Evolutionary conservation across 257 asterid genomes (phyloP).

Genomic region (Ligustrum vulgare): DNA sequence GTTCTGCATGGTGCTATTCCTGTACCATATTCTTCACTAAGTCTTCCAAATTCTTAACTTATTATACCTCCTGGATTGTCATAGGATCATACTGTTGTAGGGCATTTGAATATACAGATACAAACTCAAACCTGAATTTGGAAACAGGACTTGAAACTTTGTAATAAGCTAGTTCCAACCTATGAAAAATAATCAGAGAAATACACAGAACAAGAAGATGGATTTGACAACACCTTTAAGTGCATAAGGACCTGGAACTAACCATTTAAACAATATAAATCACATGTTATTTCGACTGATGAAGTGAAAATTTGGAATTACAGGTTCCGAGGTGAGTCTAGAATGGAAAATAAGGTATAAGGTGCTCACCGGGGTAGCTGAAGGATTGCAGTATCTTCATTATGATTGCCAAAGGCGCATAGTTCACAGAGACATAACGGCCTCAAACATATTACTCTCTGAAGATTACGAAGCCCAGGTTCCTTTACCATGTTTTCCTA

Average conservation of each 20-base stretch:
- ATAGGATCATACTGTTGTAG: not conserved
- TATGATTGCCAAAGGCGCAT: slow-evolving; percentile 78
- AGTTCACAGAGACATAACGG: slow-evolving; percentile 90
- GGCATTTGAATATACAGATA: not conserved
- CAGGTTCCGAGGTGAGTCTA: slow-evolving; percentile 55
- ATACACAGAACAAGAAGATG: no score
- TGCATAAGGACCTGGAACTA: not conserved
- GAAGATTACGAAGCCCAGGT: slow-evolving; percentile 87
- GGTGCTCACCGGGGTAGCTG: slow-evolving; percentile 78
- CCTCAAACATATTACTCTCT: slow-evolving; percentile 86
- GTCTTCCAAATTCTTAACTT: not conserved
- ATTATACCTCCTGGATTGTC: not conserved
- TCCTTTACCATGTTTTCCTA: slow-evolving; percentile 11
- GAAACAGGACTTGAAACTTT: not conserved
- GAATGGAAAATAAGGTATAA: slow-evolving; percentile 70
- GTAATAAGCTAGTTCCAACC: not conserved
- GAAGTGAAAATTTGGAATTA: slow-evolving; percentile 22
- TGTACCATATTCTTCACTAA: not conserved
- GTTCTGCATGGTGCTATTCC: slow-evolving; percentile 59
- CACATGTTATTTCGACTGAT: slow-evolving; percentile 22
- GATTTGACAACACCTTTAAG: not conserved
- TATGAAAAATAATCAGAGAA: no score
- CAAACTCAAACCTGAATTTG: not conserved
- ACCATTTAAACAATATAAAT: not conserved
- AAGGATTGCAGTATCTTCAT: slow-evolving; percentile 86